Conservation (phyloP, 768 basidiomycete genomes). For the Suillus placidus region DNA sequence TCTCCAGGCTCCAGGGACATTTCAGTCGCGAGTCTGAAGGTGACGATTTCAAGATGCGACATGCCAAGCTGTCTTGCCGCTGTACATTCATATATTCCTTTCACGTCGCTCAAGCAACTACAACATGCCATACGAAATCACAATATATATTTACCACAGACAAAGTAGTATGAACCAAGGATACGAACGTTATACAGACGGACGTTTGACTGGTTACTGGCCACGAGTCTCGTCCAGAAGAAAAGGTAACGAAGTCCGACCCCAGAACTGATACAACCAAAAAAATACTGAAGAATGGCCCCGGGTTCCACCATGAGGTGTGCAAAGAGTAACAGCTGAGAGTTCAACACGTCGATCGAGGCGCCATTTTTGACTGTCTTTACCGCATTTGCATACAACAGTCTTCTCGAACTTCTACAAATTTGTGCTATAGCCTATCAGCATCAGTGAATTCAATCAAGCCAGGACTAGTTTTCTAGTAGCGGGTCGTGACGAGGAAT, state of each 20-base stretch:
- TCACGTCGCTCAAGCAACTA: neutral
- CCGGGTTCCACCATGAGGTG: slow-evolving; percentile 16
- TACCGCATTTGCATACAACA: too few relatives aligned
- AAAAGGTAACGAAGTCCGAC: slow-evolving; percentile 15
- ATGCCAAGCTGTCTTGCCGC: neutral
- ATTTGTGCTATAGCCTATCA: too few relatives aligned
- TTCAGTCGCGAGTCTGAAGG: neutral
- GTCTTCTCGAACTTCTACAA: too few relatives aligned
- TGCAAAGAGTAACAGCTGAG: slow-evolving; percentile 17
- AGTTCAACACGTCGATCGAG: too few relatives aligned
- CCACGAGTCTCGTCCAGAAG: slow-evolving; percentile 13
- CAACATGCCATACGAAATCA: neutral
- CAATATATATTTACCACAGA: slow-evolving; percentile 18
- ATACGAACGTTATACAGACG: slow-evolving; percentile 18
- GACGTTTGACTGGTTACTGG: slow-evolving; percentile 12
- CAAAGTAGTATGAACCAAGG: neutral
- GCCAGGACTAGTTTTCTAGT: too few relatives aligned
- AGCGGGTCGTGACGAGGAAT: too few relatives aligned
- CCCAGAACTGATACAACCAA: slow-evolving; percentile 12
- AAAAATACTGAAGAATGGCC: slow-evolving; percentile 14
- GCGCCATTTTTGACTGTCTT: too few relatives aligned
- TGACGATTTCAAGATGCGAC: neutral
- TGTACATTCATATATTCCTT: neutral
- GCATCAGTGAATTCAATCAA: too few relatives aligned
- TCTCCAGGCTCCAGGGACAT: neutral